Base-by-base conservation (phyloP, 805 yeast species). In the Lipomyces sp. region DNA sequence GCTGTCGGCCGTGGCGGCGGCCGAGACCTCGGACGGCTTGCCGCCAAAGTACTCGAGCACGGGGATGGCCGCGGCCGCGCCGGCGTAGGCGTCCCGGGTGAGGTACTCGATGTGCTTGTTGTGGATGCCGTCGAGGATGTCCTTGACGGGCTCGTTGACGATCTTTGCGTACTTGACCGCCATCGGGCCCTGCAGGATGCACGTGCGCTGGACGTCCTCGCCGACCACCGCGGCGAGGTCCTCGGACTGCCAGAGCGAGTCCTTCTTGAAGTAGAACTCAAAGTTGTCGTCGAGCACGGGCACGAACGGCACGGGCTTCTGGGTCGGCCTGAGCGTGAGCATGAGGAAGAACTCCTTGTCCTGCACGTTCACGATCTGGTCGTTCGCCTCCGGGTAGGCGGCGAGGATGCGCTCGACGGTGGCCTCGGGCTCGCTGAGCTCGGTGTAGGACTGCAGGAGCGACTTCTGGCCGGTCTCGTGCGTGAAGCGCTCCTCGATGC, bases 231-330 rank as follows among this genome's bases (percentile, higher is more conserved):
- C 86, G 69, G 89, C 97, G 67, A 93, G 79, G 68, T 87, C 91
- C 76, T 93, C 98, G 22, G 96, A 86, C 78, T 93, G 99, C 98
- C 98, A 93, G 69, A 93, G 78, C 28, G 98, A 91, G 72, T 93
- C 99, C 76, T 93, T 93, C 82, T 93, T 93, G 81, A 93, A 93
- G 80, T 86, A 93, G 67, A 84, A 82, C 71, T 93, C 97, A 65
- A 93, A 88, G 75, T 87, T 85, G 61, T 87, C 95, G 67, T 93
- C 96, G 69, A 93, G 78, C 19, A 87, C 85, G 45, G 99, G 99
- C 63, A 93, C 90, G 63, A 93, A 93, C 58, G 98, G 98, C 67
- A 89, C 96, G 31, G 99, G 99, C 74, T 93, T 93, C 74, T 91
- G 97, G 55, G 72, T 65, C 62, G 96, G 96, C 66, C 82, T 82